Conservation (phyloP, 2,329 filamentous ascomycete species). For the Fusarium armeniacum region DNA sequence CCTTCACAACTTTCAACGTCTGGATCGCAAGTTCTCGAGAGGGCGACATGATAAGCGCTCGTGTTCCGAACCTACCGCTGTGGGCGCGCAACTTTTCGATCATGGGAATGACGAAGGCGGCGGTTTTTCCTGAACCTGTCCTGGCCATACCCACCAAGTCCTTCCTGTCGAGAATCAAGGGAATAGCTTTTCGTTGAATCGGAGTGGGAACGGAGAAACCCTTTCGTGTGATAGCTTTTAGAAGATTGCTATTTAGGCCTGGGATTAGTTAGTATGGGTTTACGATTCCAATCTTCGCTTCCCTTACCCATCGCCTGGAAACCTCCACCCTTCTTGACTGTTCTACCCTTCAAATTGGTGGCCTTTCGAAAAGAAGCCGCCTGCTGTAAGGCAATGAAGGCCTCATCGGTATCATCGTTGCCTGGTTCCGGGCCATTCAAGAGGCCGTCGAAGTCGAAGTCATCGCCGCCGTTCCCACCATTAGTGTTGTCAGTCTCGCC, state of each 20-base stretch:
- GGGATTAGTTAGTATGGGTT: conserved; percentile 28
- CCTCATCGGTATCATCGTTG: conserved; percentile 80
- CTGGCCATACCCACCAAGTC: conserved; percentile 99
- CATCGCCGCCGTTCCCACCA: conserved; percentile 53
- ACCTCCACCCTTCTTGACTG: conserved; percentile 93
- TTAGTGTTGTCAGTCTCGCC: conserved; percentile 67
- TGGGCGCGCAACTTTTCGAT: conserved; percentile 93
- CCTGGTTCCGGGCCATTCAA: conserved; percentile 64
- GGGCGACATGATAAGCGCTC: conserved; percentile 90
- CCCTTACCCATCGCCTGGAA: conserved; percentile 90
- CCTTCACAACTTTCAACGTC: conserved; percentile 96
- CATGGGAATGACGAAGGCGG: conserved; percentile 98
- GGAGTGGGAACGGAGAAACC: conserved; percentile 97
- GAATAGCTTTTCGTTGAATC: conserved; percentile 97
- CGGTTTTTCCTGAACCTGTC: conserved; percentile 98
- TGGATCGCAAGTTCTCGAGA: conserved; percentile 95
- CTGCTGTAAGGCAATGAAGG: conserved; percentile 91
- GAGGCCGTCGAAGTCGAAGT: conserved; percentile 72
- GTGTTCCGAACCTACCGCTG: conserved; percentile 85
- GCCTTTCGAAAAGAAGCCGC: conserved; percentile 89
- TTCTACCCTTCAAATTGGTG: conserved; percentile 84
- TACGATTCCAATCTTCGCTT: neutral
- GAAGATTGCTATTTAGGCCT: conserved; percentile 83
- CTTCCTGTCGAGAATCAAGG: conserved; percentile 86
- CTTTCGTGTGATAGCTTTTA: conserved; percentile 93